These are phyloP conservation scores for Puccinia polysora DNA, from an alignment of 1,284 basidiomycete genomes.

Conservation along the genomic window DNA sequence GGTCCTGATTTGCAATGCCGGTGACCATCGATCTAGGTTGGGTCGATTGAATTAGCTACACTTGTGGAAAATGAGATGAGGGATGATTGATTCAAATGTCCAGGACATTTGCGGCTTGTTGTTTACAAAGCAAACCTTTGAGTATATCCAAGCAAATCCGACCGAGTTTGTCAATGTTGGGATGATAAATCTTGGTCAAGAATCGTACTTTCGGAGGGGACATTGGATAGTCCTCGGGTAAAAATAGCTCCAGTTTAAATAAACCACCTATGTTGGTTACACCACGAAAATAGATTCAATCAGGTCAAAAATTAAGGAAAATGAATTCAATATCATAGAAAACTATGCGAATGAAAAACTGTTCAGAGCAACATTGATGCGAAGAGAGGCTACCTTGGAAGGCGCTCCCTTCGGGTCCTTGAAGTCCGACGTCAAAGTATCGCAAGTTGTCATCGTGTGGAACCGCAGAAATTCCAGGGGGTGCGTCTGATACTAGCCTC, in stretches of 20 bases:
- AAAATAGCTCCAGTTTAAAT: slow-evolving; percentile 92
- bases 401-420: slow-evolving; percentile 87
- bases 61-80: not conserved
- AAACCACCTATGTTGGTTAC: slow-evolving; percentile 64
- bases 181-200: slow-evolving; percentile 99
- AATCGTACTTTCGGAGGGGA: slow-evolving; percentile 97
- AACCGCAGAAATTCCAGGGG: slow-evolving; percentile 85
- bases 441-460: slow-evolving; percentile 97
- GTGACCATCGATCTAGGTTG: slow-evolving; percentile 92
- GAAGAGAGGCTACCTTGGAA: slow-evolving; percentile 68
- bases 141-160: slow-evolving; percentile 96
- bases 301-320: slow-evolving; percentile 27
- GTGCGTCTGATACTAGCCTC: slow-evolving; percentile 87
- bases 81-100: too few species aligned
- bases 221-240: slow-evolving; percentile 99
- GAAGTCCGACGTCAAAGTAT: slow-evolving; percentile 97
- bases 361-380: not conserved
- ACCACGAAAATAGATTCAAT: slow-evolving; percentile 17
- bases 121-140: slow-evolving; percentile 69
- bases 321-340: not conserved
- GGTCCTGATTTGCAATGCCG: slow-evolving; percentile 94
- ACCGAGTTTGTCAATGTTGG: slow-evolving; percentile 98
- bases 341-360: slow-evolving; percentile 53
- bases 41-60: too few species aligned
- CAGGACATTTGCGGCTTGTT: too few species aligned